Evolutionary conservation across 352 stramenopile genomes (phyloP).

Genomic region (Phytophthora litchii): DNA sequence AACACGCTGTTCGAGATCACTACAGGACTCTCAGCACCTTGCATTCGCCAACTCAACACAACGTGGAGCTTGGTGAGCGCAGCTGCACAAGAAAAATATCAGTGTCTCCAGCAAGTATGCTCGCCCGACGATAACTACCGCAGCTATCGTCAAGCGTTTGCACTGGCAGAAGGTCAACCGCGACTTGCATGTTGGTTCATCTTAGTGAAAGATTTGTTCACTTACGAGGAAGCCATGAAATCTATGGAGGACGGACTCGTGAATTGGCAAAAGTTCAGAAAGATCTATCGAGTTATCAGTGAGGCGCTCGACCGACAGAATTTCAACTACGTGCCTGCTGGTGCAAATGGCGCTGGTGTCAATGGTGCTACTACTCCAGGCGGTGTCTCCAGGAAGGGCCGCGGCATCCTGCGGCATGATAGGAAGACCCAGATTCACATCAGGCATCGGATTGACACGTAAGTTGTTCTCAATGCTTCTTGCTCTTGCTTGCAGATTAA

Average conservation of each 20-base stretch:
- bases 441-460: slow-evolving; percentile 86
- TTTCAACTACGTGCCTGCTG: slow-evolving; percentile 72
- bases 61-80: slow-evolving; percentile 82
- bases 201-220: slow-evolving; percentile 88
- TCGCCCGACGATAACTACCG: slow-evolving; percentile 89
- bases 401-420: slow-evolving; percentile 75
- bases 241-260: slow-evolving; percentile 84
- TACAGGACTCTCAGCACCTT: slow-evolving; percentile 79
- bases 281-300: slow-evolving; percentile 81
- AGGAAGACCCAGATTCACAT: slow-evolving; percentile 76
- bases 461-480: slow-evolving; percentile 32
- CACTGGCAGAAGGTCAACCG: slow-evolving; percentile 75
- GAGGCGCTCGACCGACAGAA: slow-evolving; percentile 81
- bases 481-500: slow-evolving; percentile 7
- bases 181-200: slow-evolving; percentile 86
- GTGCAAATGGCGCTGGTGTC: slow-evolving; percentile 15
- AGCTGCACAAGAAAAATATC: slow-evolving; percentile 73
- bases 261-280: slow-evolving; percentile 88
- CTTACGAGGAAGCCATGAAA: slow-evolving; percentile 88
- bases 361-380: slow-evolving; percentile 11
- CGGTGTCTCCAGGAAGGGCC: slow-evolving; percentile 75
- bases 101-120: slow-evolving; percentile 81
- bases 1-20: slow-evolving; percentile 89
- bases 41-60: slow-evolving; percentile 82
- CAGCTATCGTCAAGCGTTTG: slow-evolving; percentile 84